Conservation (phyloP, 805 yeast genomes). For the Ogataea naganishii region DNA sequence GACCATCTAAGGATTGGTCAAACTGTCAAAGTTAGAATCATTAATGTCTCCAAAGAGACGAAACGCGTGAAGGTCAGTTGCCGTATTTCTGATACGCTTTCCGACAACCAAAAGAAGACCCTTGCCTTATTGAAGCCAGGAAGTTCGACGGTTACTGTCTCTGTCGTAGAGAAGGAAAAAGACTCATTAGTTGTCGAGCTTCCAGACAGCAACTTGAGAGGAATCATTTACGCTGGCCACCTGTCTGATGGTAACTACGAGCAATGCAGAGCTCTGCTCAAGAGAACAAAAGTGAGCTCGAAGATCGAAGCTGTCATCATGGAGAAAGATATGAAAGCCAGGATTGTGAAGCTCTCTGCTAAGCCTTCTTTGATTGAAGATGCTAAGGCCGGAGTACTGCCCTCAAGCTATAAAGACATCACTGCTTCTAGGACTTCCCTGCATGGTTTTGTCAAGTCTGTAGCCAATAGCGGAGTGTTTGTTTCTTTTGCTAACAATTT, state of each 20-base stretch:
- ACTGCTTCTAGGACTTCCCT: constrained; percentile 33
- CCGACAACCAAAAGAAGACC: constrained; percentile 36
- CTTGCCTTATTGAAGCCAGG: constrained; percentile 49
- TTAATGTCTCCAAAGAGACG: constrained; percentile 44
- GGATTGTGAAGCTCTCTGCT: constrained; percentile 52
- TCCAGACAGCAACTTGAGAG: constrained; percentile 43
- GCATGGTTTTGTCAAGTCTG: constrained; percentile 71
- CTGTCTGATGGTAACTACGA: constrained; percentile 69
- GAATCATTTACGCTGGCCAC: constrained; percentile 68
- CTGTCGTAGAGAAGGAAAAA: constrained; percentile 65
- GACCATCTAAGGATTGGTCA: constrained; percentile 81
- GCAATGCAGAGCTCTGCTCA: constrained; percentile 58
- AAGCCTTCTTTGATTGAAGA: constrained; percentile 63
- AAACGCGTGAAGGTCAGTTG: constrained; percentile 64
- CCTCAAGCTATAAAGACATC: constrained; percentile 53
- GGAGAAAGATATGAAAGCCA: constrained; percentile 53
- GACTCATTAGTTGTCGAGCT: constrained; percentile 64
- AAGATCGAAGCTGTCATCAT: constrained; percentile 51
- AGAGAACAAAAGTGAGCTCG: constrained; percentile 56
- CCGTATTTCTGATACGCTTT: constrained; percentile 48
- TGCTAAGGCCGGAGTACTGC: constrained; percentile 46
- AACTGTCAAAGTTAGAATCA: constrained; percentile 63
- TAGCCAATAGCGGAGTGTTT: constrained; percentile 75
- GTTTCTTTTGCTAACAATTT: constrained; percentile 73
- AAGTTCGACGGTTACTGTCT: constrained; percentile 47